Conservation (phyloP, 768 basidiomycete species). For the Suillus cothurnatus region DNA sequence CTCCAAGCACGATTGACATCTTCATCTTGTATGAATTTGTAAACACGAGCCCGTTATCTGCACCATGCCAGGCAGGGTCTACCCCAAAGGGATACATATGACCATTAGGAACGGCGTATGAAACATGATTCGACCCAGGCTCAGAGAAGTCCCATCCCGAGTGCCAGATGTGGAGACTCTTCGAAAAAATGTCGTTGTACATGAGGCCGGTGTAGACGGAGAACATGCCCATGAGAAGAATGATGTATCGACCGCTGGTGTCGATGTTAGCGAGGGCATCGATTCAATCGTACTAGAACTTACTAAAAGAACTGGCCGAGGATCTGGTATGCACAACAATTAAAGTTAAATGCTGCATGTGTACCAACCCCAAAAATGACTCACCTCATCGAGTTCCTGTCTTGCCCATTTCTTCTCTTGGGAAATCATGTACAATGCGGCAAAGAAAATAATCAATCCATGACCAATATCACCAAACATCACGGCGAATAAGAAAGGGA, state of each 20-base stretch:
- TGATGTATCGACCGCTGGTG: constrained; percentile 93
- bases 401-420: constrained; percentile 81
- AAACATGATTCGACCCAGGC: constrained; percentile 46
- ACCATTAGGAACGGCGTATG: constrained; percentile 59
- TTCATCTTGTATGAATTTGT: constrained; percentile 99
- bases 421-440: constrained; percentile 83
- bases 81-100: constrained; percentile 90
- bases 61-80: constrained; percentile 94
- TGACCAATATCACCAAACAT: constrained; percentile 99
- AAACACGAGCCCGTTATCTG: constrained; percentile 90
- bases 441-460: constrained; percentile 77
- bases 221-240: constrained; percentile 96
- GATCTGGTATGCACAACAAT: constrained; percentile 51
- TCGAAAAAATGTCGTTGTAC: constrained; percentile 99
- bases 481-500: constrained; percentile 98
- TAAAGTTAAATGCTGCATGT: constrained; percentile 2
- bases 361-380: constrained; percentile 21
- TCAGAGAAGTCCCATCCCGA: constrained; percentile 86
- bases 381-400: constrained; percentile 72
- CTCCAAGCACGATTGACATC: constrained; percentile 95
- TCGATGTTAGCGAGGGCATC: constrained; percentile 23
- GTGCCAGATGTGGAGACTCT: constrained; percentile 81
- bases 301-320: constrained; percentile 90
- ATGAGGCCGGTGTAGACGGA: constrained; percentile 96
- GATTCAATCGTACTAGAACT: constrained; percentile 36